Base-by-base conservation (phyloP, 2,329 filamentous ascomycete genomes). In the Amesomyces nigricolor region DNA sequence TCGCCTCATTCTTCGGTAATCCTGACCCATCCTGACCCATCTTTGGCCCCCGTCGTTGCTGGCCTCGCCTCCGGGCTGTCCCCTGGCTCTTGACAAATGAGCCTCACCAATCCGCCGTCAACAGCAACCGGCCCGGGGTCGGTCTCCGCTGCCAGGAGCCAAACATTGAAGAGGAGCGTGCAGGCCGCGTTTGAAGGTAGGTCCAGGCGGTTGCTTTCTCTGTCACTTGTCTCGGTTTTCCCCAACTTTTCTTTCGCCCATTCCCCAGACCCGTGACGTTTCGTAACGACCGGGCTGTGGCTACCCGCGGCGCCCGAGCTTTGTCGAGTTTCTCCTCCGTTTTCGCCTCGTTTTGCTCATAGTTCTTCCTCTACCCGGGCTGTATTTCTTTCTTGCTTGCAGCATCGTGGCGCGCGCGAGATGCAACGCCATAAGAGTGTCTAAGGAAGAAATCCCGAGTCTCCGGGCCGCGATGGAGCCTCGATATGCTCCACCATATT, bases 121-220 rank as follows among this genome's bases (percentile, higher is more conserved):
- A 76, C 67, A 60, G 71, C 75, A 37, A 77, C 76, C 63, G 76
- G 74, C 48, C 74, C 78, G 51, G 72, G 72, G 40, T 79, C 78
- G 54, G 73, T 64, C 44, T 74, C 74, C 57, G 67, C 71, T 47
- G 69, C 70, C 50, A 72, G 73, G 58, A 71, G 68, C 57, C 76
- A 77, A 63, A 72, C 71, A 29, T 69, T 82, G 53, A 85, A 84
- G 72, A 75, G 81, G 65, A 81, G 75, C 62, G 78, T 81, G 53
- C 80, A 83, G 68, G 75, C 80, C 58, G 77, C 78, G 38, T 83
- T 84, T 72, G 79, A 84, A 71, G 81, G 81, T 82, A 74, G 22
- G 22, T 46, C 39, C 9, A 30, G 7, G 46, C 57, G 45, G 14
- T 42, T 32, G 45, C 56, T 47, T 53, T 57, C 38, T 61, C 43